Evolutionary conservation across 495 filamentous ascomycete species (phyloP), one percentile per base, ranked within the genome.

Genomic region (Hyaloscypha bicolor): DNA sequence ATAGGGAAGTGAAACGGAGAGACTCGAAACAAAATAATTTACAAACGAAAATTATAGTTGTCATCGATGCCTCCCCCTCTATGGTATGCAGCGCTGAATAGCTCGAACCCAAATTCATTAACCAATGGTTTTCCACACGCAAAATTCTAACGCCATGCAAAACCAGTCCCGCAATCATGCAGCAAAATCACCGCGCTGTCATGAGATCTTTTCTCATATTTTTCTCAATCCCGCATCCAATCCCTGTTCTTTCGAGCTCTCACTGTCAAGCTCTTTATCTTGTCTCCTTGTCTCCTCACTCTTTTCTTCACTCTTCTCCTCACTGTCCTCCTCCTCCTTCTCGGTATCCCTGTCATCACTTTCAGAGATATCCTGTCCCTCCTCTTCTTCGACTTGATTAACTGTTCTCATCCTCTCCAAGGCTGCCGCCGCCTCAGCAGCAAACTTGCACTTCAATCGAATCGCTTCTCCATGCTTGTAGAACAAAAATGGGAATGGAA

Each of bases 391-490:
- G 9, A 55, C 42, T 56, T 33, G 12, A 25, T 29, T 6, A 22
- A 64, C 55, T 51, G 48, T 19, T 60, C 60, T 77, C 63, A 84
- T 74, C 45, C 74, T 72, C 61, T 70, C 74, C 70, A 89, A 71
- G 45, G 85, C 80, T 19, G 73, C 79, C 0, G 85, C 87, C 14
- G 90, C 83, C 74, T 91, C 83, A 51, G 87, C 85, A 31, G 92
- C 88, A 74, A 87, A 96, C 81, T 90, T 90, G 85, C 92, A 95
- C 60, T 81, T 82, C 63, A 78, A 78, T 8, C 92, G 83, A 68
- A 96, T 91, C 6, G 72, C 45, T 1, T 76, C 76, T 37, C 92
- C 93, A 76, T 92, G 94, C 71, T 86, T 88, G 77, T 91, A 93
- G 79, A 95, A 93, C 32, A 96, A 76, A 33, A 72, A 69, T 19